These are phyloP conservation scores for Scedosporium apiospermum DNA, from an alignment of 2,329 filamentous ascomycete species.

Conservation along the genomic window DNA sequence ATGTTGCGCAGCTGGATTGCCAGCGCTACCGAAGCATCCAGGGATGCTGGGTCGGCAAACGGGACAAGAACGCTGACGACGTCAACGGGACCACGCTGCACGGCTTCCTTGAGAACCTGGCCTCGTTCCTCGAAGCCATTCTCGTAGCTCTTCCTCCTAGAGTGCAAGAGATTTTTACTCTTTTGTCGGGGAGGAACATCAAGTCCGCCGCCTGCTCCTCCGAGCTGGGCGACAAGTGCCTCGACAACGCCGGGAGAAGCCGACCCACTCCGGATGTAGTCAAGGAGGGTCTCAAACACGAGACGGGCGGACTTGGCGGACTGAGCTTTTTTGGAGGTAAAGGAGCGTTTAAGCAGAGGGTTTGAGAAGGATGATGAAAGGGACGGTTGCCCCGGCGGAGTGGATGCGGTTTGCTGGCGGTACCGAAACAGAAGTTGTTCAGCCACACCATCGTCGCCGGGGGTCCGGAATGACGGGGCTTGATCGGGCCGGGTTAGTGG, in stretches of 20 bases:
- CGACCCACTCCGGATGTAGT: constrained; percentile 33
- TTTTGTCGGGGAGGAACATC: constrained; percentile 33
- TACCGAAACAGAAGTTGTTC: constrained; percentile 44
- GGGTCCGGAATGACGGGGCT: constrained; percentile 31
- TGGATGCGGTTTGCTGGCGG: constrained; percentile 19
- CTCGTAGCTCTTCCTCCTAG: constrained; percentile 39
- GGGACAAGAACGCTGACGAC: constrained; percentile 45
- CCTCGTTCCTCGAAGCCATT: constrained; percentile 35
- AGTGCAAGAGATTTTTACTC: constrained; percentile 37
- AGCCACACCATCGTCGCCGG: constrained; percentile 41
- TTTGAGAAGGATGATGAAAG: constrained; percentile 18
- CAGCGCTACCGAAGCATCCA: constrained; percentile 39
- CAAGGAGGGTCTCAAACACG: constrained; percentile 40
- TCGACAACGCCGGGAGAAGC: constrained; percentile 48
- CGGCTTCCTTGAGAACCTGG: constrained; percentile 39
- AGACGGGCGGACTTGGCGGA: constrained; percentile 29
- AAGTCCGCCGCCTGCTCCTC: constrained; percentile 39
- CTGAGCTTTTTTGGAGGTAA: constrained; percentile 40
- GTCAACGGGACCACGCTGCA: constrained; percentile 38
- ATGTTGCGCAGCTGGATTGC: constrained; percentile 36
- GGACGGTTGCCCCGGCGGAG: constrained; percentile 28
- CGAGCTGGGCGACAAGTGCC: constrained; percentile 40
- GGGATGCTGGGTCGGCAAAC: constrained; percentile 38
- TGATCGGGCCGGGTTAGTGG: constrained; percentile 31
- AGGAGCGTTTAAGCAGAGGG: constrained; percentile 25